Conservation (phyloP, 345 rosid species). For the Acer campestre region DNA sequence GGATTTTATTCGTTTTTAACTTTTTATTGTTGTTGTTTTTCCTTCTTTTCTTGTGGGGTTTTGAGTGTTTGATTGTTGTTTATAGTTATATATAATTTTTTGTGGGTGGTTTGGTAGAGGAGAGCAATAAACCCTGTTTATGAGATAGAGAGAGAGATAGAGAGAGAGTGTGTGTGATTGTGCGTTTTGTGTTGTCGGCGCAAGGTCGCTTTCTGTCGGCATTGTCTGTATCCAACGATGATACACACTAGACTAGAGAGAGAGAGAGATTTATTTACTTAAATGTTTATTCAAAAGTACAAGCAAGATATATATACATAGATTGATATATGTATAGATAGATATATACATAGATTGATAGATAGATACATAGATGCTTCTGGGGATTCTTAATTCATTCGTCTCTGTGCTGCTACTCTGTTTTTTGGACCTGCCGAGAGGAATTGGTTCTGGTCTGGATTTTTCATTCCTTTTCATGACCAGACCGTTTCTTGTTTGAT, state of each 20-base stretch:
- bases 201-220: slow-evolving; percentile 89
- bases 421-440: slow-evolving; percentile 18
- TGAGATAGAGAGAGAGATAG: slow-evolving; percentile 35
- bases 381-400: slow-evolving; percentile 20
- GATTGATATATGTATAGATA: slow-evolving; percentile 20
- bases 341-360: slow-evolving; percentile 21
- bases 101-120: slow-evolving; percentile 2
- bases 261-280: slow-evolving; percentile 23
- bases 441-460: slow-evolving; percentile 24
- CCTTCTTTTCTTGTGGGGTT: slow-evolving; percentile 1
- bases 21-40: background rate
- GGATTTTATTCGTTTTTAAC: slow-evolving; percentile 9
- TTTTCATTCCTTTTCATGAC: slow-evolving; percentile 10
- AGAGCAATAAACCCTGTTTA: slow-evolving; percentile 2
- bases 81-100: background rate
- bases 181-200: slow-evolving; percentile 61
- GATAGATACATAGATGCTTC: slow-evolving; percentile 35
- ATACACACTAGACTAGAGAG: slow-evolving; percentile 27
- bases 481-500: slow-evolving; percentile 15
- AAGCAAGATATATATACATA: background rate
- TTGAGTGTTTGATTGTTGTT: background rate
- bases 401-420: slow-evolving; percentile 9
- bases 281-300: slow-evolving; percentile 48
- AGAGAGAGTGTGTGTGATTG: slow-evolving; percentile 35
- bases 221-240: slow-evolving; percentile 82